These are phyloP conservation scores for Boletus sp. DNA, from an alignment of 768 basidiomycete genomes.

Conservation along the genomic window DNA sequence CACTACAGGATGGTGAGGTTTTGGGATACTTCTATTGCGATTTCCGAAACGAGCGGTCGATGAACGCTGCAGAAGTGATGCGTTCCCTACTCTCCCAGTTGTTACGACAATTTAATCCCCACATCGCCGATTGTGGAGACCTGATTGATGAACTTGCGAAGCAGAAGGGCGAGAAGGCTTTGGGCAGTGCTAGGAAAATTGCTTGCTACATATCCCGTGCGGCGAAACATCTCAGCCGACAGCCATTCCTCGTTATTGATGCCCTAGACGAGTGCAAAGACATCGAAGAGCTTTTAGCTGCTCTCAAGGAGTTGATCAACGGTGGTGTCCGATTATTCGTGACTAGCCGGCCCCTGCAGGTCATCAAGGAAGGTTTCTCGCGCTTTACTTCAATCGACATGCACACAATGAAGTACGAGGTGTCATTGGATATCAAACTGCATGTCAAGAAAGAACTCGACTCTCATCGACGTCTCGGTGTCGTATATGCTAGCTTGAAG, in stretches of 20 bases:
- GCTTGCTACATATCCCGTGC: constrained; percentile 1
- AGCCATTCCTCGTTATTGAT: constrained; percentile 11
- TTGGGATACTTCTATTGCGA: constrained; percentile 21
- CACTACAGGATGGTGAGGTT: not conserved
- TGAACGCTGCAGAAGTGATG: constrained; percentile 7
- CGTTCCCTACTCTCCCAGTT: constrained; percentile 18
- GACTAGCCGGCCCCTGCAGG: constrained; percentile 11
- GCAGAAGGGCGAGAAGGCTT: not conserved
- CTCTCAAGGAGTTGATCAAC: not conserved
- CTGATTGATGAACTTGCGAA: not conserved
- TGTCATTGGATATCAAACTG: constrained; percentile 1
- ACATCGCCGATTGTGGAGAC: not conserved
- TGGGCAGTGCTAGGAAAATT: not conserved
- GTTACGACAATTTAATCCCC: not conserved
- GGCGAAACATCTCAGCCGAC: not conserved
- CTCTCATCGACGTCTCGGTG: constrained; percentile 4
- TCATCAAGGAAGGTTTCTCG: constrained; percentile 2
- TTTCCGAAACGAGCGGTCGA: constrained; percentile 13
- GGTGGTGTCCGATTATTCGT: constrained; percentile 3
- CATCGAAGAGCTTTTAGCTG: not conserved
- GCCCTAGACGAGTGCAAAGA: constrained; percentile 18
- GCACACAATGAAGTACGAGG: not conserved
- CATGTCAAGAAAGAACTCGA: constrained; percentile 9
- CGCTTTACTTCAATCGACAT: not conserved
- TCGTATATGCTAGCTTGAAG: not conserved